A percentile compares a stretch with the other conserved stretches of the same genome.
These are phyloP conservation scores for Grammothele lineata DNA, from an alignment of 768 basidiomycete genomes.

Conservation along the genomic window DNA sequence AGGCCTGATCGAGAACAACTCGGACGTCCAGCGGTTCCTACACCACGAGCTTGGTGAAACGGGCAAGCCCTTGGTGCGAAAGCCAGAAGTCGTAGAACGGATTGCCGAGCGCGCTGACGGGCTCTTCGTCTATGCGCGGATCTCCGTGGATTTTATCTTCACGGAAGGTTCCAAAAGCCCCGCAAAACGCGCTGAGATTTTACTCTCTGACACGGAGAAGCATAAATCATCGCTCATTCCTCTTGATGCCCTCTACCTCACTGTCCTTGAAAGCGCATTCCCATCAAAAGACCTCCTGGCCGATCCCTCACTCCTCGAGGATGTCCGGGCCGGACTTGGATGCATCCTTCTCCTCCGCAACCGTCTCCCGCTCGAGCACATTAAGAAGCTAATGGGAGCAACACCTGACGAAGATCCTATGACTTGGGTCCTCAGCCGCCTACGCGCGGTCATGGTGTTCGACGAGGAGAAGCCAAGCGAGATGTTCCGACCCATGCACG, in stretches of 20 bases:
- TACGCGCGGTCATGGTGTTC: slow-evolving; percentile 1
- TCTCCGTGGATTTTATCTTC: neutral
- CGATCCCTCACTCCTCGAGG: neutral
- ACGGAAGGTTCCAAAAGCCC: neutral
- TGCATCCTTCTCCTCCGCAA: neutral
- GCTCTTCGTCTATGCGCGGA: slow-evolving; percentile 2
- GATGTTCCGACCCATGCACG: slow-evolving; percentile 1
- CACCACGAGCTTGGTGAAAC: too few species aligned
- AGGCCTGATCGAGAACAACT: too few species aligned
- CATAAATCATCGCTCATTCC: neutral
- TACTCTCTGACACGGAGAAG: neutral
- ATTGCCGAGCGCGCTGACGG: neutral
- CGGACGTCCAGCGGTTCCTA: too few species aligned
- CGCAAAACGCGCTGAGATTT: too few species aligned
- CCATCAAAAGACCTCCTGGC: neutral
- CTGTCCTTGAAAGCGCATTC: neutral
- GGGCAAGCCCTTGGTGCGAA: neutral
- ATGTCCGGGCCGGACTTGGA: neutral
- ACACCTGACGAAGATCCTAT: neutral
- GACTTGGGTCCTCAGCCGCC: neutral
- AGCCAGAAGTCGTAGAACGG: neutral
- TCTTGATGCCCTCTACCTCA: slow-evolving; percentile 3
- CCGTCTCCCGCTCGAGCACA: neutral
- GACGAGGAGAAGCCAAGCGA: neutral
- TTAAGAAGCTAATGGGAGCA: neutral